phyloP scores from a whole-genome alignment of 1,284 basidiomycete species.

The Ceraceosorus bombacis region DNA sequence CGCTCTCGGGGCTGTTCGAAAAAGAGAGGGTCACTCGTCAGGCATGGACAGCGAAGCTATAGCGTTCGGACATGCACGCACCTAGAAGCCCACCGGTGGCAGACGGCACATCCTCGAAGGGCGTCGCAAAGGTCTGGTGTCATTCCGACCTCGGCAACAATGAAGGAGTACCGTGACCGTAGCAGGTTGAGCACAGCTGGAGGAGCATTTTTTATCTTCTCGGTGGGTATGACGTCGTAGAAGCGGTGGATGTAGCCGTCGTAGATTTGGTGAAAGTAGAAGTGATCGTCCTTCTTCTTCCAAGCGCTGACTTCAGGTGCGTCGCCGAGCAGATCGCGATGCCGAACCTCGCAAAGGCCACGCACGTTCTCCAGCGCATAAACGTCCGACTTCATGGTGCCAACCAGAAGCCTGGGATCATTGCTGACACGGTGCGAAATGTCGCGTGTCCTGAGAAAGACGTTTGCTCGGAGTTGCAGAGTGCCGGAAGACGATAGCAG shows the following conservation, averaged over 20 bases:
- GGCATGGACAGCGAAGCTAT: slow-evolving; percentile 7
- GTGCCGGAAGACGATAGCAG: slow-evolving; percentile 52
- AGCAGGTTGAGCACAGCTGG: slow-evolving; percentile 52
- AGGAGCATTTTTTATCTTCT: slow-evolving; percentile 69
- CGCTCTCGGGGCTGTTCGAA: slow-evolving; percentile 66
- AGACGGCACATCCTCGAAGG: slow-evolving; percentile 72
- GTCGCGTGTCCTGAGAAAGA: slow-evolving; percentile 87
- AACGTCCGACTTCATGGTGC: slow-evolving; percentile 89
- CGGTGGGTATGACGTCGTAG: slow-evolving; percentile 85
- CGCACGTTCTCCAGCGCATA: slow-evolving; percentile 85
- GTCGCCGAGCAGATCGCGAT: slow-evolving; percentile 75
- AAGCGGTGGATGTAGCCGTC: slow-evolving; percentile 98
- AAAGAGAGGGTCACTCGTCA: slow-evolving; percentile 9
- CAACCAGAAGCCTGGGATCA: slow-evolving; percentile 80
- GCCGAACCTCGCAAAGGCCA: slow-evolving; percentile 81
- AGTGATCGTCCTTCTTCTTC: slow-evolving; percentile 88
- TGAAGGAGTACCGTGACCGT: slow-evolving; percentile 79
- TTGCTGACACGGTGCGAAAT: slow-evolving; percentile 73
- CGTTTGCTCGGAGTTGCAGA: slow-evolving; percentile 66
- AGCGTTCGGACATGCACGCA: slow-evolving; percentile 50
- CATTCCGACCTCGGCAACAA: slow-evolving; percentile 86
- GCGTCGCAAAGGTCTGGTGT: slow-evolving; percentile 80
- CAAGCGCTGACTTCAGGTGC: slow-evolving; percentile 74
- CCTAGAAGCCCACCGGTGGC: slow-evolving; percentile 79
- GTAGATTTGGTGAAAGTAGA: slow-evolving; percentile 87